Evolutionary conservation across 108 stramenopile species (phyloP).

Genomic region (Skeletonema menzelii): DNA sequence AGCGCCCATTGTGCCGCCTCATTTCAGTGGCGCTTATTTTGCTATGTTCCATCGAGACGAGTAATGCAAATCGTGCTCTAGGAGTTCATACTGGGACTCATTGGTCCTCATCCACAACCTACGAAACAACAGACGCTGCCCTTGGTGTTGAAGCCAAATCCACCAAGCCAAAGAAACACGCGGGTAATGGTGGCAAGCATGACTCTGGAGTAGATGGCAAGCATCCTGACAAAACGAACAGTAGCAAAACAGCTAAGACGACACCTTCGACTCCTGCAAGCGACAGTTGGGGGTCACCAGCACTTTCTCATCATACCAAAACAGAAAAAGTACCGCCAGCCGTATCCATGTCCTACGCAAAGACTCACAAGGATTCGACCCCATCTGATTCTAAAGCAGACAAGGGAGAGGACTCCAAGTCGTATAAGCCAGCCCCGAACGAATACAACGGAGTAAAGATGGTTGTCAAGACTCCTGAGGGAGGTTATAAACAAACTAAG

Average conservation of each 20-base stretch:
- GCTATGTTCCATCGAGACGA: neutral
- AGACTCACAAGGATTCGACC: neutral
- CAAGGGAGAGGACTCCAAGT: neutral
- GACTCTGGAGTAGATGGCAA: neutral
- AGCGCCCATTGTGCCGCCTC: neutral
- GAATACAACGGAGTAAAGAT: neutral
- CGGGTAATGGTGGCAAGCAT: constrained; percentile 2
- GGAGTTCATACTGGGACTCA: neutral
- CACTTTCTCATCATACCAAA: neutral
- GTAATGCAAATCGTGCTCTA: neutral
- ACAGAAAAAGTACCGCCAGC: too few species aligned
- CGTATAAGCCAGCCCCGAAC: neutral
- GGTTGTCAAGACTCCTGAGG: neutral
- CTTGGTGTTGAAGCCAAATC: neutral
- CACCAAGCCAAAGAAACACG: neutral
- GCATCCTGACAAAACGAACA: neutral
- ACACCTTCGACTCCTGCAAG: too few species aligned
- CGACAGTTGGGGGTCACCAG: neutral
- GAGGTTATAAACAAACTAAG: neutral
- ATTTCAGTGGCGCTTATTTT: neutral
- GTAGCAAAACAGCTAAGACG: neutral
- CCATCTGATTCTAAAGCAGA: constrained; percentile 1
- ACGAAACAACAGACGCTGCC: neutral
- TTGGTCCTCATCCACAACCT: neutral
- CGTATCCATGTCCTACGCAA: neutral